Base-by-base conservation (phyloP, 129 eudicot species). In the Flaveria brownii region DNA sequence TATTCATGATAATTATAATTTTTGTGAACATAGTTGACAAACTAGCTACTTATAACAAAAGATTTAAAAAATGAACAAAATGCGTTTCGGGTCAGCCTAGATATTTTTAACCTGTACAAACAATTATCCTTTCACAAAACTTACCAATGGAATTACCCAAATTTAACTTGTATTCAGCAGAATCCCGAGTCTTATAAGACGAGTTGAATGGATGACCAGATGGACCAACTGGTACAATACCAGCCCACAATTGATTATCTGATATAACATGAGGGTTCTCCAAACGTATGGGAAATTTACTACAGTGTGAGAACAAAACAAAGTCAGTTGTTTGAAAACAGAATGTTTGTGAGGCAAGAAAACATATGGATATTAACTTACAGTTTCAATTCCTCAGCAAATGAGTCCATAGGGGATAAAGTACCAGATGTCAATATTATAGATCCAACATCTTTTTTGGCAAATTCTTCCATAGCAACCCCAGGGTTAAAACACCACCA, bases 401-500 rank as follows among this genome's bases (percentile, higher is more conserved):
- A 94, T 60, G 98, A 94, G 73, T 94, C 97, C 97, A 94, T 82
- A 17, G 98, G 98, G 17, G 98, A 91, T 77, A 94, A 86, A 54
- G 98, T 94, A 63, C 98, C 98, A 61, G 98, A 91, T 75, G 98
- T 94, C 90, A 94, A 82, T 74, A 94, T 89, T 66, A 94, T 85
- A 77, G 98, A 94, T 52, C 98, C 93, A 80, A 91, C 96, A 54
- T 88, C 89, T 64, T 73, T 78, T 80, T 70, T 83, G 73, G 92
- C 28, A 80, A 94, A 94, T 77, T 89, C 97, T 73, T 94, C 97
- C 97, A 94, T 81, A 49, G 97, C 90, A 68, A 94, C 80, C 71
- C 98, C 98, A 17, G 98, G 98, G 84, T 94, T 94, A 73, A 94
- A 94, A 70, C 97, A 94, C 98, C 97, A 94, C 98, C 98, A 94